Conservation (phyloP, 2,329 filamentous ascomycete species). For the Apiospora rasikravindrae region DNA sequence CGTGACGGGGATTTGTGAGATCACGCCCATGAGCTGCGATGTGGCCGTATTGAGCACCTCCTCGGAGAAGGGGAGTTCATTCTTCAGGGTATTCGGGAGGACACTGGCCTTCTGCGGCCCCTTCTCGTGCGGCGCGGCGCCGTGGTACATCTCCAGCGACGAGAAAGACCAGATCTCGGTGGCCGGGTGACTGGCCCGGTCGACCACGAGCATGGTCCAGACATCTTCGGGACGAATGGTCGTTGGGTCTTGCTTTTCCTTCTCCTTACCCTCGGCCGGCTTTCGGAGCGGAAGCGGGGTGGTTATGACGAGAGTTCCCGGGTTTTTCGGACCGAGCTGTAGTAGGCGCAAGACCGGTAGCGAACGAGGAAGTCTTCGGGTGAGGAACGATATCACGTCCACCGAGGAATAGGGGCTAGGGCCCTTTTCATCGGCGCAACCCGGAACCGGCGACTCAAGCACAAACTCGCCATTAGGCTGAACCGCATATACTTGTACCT, state of each 20-base stretch:
- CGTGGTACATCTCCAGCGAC: slow-evolving; percentile 18
- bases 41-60: background rate
- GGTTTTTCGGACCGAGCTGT: background rate
- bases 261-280: background rate
- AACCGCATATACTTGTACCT: slow-evolving; percentile 8
- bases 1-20: background rate
- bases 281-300: slow-evolving; percentile 9
- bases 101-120: background rate
- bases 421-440: background rate
- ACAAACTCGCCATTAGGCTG: slow-evolving; percentile 14
- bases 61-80: background rate
- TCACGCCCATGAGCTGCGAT: background rate
- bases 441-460: background rate
- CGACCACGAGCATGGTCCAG: slow-evolving; percentile 19
- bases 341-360: slow-evolving; percentile 11
- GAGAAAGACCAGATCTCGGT: slow-evolving; percentile 20
- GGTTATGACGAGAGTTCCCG: slow-evolving; percentile 17
- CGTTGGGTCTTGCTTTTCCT: background rate
- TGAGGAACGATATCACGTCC: slow-evolving; percentile 18
- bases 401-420: slow-evolving; percentile 6
- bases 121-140: slow-evolving; percentile 3
- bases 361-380: background rate
- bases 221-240: background rate
- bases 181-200: slow-evolving; percentile 2
- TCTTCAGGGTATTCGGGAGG: background rate